A percentile compares a stretch with the other conserved stretches of the same genome.
Conservation (phyloP, 306 rosid species). For the Cercis canadensis region DNA sequence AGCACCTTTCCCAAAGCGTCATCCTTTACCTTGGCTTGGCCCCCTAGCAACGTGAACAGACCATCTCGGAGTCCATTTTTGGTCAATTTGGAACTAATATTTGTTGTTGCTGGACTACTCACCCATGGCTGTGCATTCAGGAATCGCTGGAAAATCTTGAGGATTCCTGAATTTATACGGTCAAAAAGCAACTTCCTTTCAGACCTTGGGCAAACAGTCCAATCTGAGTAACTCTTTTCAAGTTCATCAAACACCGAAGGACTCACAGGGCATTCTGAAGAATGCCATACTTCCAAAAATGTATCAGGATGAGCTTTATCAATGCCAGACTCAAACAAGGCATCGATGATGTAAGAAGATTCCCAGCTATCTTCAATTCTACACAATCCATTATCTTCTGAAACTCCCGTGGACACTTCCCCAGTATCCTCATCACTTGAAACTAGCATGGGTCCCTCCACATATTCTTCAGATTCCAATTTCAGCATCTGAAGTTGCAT, state of each 20-base stretch:
- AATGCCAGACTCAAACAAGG: conserved; percentile 62
- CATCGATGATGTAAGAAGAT: conserved; percentile 59
- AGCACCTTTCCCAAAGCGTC: conserved; percentile 60
- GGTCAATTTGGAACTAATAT: conserved; percentile 38
- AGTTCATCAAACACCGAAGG: conserved; percentile 66
- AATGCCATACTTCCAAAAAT: conserved; percentile 55
- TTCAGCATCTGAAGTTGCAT: conserved; percentile 94
- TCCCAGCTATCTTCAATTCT: conserved; percentile 71
- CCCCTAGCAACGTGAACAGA: conserved; percentile 51
- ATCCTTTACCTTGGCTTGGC: conserved; percentile 52
- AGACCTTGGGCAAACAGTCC: conserved; percentile 56
- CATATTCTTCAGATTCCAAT: conserved; percentile 72
- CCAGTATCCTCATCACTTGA: conserved; percentile 83
- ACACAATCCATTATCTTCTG: conserved; percentile 34
- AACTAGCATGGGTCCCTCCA: conserved; percentile 60
- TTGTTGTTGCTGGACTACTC: conserved; percentile 28
- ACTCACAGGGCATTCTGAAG: conserved; percentile 72
- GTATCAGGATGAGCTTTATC: conserved; percentile 43
- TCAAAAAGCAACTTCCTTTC: conserved; percentile 86
- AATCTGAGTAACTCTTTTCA: conserved; percentile 62
- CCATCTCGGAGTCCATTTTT: conserved; percentile 49
- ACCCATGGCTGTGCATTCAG: conserved; percentile 63
- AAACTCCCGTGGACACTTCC: conserved; percentile 45
- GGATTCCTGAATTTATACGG: conserved; percentile 65
- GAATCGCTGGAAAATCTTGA: conserved; percentile 58